Evolutionary conservation across 306 rosid species (phyloP), one percentile per base, ranked within the genome.

Genomic region (Vicia faba): DNA sequence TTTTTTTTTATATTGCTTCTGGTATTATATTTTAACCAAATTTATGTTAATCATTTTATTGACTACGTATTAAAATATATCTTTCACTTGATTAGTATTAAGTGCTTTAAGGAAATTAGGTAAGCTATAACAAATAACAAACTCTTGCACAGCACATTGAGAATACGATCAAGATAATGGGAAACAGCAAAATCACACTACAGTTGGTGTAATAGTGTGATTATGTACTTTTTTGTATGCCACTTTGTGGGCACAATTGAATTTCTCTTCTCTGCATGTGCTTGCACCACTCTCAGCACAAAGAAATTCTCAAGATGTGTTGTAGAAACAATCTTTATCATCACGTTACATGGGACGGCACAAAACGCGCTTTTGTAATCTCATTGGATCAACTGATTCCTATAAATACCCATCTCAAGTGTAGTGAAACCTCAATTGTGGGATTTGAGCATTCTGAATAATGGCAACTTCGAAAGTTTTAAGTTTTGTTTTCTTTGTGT

Each of bases 381-480:
- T 69, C 45, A 28, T 1, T 45, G 63, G n/a, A 12, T 28, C 54
- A 11, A 3, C 12, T 14, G 53, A 19, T 45, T 11, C 64, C 76
- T 80, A 85, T 80, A 80, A 41, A 78, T 66, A 80, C 50, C 70
- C 50, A 2, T 71, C 78, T 70, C 75, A 44, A 14, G 55, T 7
- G 33, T 20, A 23, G 54, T 38, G n/a, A 60, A 45, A 36, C 15
- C 53, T 61, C 29, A 19, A 0, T 9, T 36, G 63, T 70, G 70
- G 45, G 56, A 63, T 38, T 70, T 71, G 36, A 23, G 39, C 49
- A 59, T 28, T 31, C 26, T 31, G 31, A 74, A 26, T 25, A 19
- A 86, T 86, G 91, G 80, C 76, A 33, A 56, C 59, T 33, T 56
- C 15, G 40, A 86, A 78, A 69, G 18, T 74, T 49, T 7, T 16